These are phyloP conservation scores for Durotheca rogersii DNA, from an alignment of 495 filamentous ascomycete genomes.

Conservation along the genomic window DNA sequence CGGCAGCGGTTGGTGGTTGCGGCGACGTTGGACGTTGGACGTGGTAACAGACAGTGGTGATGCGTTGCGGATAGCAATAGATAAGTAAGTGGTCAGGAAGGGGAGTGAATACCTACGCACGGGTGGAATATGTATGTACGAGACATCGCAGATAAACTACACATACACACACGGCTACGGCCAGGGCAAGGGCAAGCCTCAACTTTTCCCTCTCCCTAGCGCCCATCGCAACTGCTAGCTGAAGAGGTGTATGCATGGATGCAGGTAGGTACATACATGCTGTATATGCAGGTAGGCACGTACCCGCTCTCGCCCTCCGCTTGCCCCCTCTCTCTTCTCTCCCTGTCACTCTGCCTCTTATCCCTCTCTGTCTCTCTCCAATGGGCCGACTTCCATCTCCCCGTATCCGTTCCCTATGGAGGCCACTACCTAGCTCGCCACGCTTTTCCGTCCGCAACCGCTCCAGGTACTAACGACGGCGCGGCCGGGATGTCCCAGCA, in stretches of 20 bases:
- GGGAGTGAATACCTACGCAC: too few species aligned
- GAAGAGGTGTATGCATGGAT: too few species aligned
- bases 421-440: constrained; percentile 7
- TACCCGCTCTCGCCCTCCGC: too few species aligned
- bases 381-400: too few species aligned
- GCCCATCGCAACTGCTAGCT: background rate
- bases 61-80: background rate
- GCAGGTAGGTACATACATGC: too few species aligned
- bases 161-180: constrained; percentile 3
- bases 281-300: too few species aligned
- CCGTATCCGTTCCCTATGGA: constrained; percentile 1
- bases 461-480: constrained; percentile 13
- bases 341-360: too few species aligned
- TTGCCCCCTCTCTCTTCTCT: too few species aligned
- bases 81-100: too few species aligned
- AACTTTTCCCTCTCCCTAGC: constrained; percentile 4
- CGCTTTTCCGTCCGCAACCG: constrained; percentile 15
- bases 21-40: background rate
- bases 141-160: too few species aligned
- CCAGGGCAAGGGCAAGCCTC: constrained; percentile 12
- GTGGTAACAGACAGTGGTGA: background rate
- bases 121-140: constrained; percentile 3
- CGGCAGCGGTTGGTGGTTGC: constrained; percentile 9
- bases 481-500: constrained; percentile 3
- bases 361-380: too few species aligned